Base-by-base conservation (phyloP, 306 rosid genomes). In the Glycyrrhiza uralensis region DNA sequence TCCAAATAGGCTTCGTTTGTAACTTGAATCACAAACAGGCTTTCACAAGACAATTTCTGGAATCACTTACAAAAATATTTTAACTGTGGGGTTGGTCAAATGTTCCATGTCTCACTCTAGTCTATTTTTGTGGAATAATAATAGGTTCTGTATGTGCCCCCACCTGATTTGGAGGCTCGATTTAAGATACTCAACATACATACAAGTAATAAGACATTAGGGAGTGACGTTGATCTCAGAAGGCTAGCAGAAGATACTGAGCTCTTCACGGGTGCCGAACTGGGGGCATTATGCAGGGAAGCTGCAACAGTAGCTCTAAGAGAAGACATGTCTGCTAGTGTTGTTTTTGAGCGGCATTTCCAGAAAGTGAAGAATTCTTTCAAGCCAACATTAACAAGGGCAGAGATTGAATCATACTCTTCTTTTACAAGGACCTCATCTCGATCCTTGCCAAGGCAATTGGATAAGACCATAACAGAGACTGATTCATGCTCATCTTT, bases 241-340 rank as follows among this genome's bases (percentile, higher is more conserved):
- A 60, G 41, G 64, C 79, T 91, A 72, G 95, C 99, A 41, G 87
- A 79, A 82, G 87, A 86, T 17, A 87, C 97, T 0, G 95, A 94
- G 57, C 89, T 76, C 50, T 91, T 91, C 84, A 91, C 99, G 2
- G 99, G 99, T 26, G 97, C 97, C 3, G 99, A 94, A 69, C 82
- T 94, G 20, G 92, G 87, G 75, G 91, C 94, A 17, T 70, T 94
- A 24, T 94, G 99, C 79, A 82, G 63, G 79, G 97, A 91, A 86
- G 96, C 94, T 17, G 97, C 97, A 66, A 82, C 85, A 20, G 91
- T 89, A 57, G 97, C 97, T 64, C 73, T 94, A 58, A 85, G 96
- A 72, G 91, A 94, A 87, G 74, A 89, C 84, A 91, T 87, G 65
- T 39, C 84, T 0, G 92, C 98, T 1, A 68, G 73, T 0, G 80